Base-by-base conservation (phyloP, 306 rosid species). In the Medicago ruthenica region DNA sequence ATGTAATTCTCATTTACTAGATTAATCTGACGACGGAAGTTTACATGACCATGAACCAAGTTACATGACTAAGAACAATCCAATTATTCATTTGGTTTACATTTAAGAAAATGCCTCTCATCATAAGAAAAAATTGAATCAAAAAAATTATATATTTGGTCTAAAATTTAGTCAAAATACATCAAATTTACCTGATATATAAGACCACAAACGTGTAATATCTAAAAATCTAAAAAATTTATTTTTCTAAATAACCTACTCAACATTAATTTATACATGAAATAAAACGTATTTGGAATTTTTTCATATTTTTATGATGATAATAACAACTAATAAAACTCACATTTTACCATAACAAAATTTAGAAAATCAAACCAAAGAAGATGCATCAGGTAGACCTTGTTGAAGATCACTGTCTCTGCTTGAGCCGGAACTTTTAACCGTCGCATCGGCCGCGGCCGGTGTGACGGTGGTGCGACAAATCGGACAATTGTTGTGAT, bases 401-500 rank as follows among this genome's bases (percentile, higher is more conserved):
- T 76, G 89, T 44, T 75, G 89, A 18, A 8, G 44, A 70, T 84
- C 88, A 65, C 61, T 77, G 2, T 76, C 74, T 76, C 89, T 47
- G 13, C 27, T 67, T 9, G 61, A 64, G 27, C 76, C 72, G 2
- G 83, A 72, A 4, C 13, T 71, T 54, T 86, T 85, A 5, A 57
- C 72, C 11, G 84, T 22, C 24, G n/a, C 6, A 34, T 34, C 11
- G 0, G 57, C 4, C 1, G 7, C 24, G 34, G 41, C 6, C 1
- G 42, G 5, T 4, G n/a, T 9, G 8, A 92, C 65, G 41, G 74
- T 31, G 37, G 92, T 87, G 3, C 98, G 91, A 44, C 98, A 93
- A 76, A 90, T 80, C 15, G 98, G 98, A 20, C 98, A 93, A 51
- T 83, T 90, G 41, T 91, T 77, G 77, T 89, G 91, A 17, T 85